phyloP scores from a whole-genome alignment of 2,329 filamentous ascomycete species.

The Ascochyta rabiei region DNA sequence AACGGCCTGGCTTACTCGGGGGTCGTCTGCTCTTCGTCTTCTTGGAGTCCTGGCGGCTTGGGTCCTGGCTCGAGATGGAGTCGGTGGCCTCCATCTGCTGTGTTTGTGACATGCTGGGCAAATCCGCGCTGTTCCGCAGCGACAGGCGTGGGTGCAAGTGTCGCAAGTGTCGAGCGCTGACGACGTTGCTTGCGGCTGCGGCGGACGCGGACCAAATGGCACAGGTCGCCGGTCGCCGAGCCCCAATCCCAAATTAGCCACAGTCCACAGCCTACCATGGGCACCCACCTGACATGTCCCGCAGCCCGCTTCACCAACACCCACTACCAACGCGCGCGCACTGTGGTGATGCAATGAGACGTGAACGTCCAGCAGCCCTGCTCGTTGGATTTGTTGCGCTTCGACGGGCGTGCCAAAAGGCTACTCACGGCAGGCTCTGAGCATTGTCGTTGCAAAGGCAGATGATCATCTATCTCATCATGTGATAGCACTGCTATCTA shows the following conservation, averaged over 20 bases:
- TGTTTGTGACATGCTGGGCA: conserved; percentile 53
- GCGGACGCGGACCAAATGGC: conserved; percentile 19
- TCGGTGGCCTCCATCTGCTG: conserved; percentile 51
- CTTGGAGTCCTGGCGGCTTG: conserved; percentile 51
- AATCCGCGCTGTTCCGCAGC: conserved; percentile 42
- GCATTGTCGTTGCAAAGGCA: not conserved
- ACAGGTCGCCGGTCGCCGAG: conserved; percentile 21
- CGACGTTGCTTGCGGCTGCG: conserved; percentile 15
- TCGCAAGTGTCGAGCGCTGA: conserved; percentile 23
- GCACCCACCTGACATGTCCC: conserved; percentile 20
- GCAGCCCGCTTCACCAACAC: conserved; percentile 17
- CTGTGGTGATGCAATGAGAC: not conserved
- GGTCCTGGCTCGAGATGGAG: conserved; percentile 52
- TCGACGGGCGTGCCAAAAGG: too few species aligned
- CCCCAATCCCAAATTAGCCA: conserved; percentile 32
- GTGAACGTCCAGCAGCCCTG: not conserved
- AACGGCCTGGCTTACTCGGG: conserved; percentile 67
- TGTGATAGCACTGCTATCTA: conserved; percentile 11
- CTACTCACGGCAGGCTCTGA: too few species aligned
- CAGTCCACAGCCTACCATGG: conserved; percentile 18
- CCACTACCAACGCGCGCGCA: conserved; percentile 15
- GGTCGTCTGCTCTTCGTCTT: conserved; percentile 90
- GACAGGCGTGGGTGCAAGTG: conserved; percentile 22
- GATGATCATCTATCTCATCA: not conserved
- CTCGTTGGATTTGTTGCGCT: not conserved